Evolutionary conservation across 2,329 filamentous ascomycete species (phyloP), one percentile per base, ranked within the genome.

Genomic region (Botrytis medusae): DNA sequence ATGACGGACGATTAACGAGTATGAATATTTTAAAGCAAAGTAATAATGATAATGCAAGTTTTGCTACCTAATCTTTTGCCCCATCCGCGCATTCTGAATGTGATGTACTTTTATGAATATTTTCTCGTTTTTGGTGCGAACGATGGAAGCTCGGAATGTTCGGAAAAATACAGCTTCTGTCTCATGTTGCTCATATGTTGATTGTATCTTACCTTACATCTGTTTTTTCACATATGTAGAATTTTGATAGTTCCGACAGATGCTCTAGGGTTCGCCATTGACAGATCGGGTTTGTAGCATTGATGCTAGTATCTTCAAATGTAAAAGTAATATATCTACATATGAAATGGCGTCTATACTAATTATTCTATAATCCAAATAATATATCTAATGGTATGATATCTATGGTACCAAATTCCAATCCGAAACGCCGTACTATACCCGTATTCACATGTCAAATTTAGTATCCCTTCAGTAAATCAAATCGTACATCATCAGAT

Each of bases 21-120:
- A 63, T 16, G 51, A 57, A 29, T 29, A 57, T 57, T 57, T 20
- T n/a, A 40, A 40, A 29, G 61, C 40, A 44, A 32, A 22, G 25
- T 18, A 44, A 63, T 63, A 63, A 63, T 63, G 61, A 63, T 63
- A 63, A 63, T 63, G 37, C 37, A 22, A 16, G 16, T 63, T 44
- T 44, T 63, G 37, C 37, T 63, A 32, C 61, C 1, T 20, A 20
- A 40, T 16, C 10, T 29, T 29, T 16, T 29, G 14, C 14, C 29
- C 14, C 37, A 4, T 40, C 22, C 9, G 12, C 37, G 25, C 22
- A n/a, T 62, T 62, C n/a, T 62, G 60, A 42, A 40, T 40, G 14
- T 37, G 59, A 62, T 4, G 1, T 42, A 22, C 25, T 22, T 40
- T 1, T 18, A 2, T 9, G 7, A 18, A 18, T 54, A 0, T 18